These are phyloP conservation scores for Sarocladium brachiariae DNA, from an alignment of 2,329 filamentous ascomycete genomes.

Conservation along the genomic window DNA sequence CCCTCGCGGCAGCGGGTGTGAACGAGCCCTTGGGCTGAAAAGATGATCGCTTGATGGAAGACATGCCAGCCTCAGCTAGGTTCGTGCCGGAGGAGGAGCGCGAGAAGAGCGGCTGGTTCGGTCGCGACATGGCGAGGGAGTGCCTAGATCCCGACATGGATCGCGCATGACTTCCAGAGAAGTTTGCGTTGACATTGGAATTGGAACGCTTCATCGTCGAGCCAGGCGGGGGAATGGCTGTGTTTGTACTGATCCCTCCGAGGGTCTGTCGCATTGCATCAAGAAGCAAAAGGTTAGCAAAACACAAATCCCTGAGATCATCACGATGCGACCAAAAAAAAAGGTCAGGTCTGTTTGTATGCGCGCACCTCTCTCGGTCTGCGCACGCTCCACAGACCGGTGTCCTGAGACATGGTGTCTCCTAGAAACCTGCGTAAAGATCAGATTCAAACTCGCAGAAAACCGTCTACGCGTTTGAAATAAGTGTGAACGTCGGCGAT, in stretches of 20 bases:
- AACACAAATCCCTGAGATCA: too few relatives aligned
- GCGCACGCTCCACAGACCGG: conserved; percentile 83
- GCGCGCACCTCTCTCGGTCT: conserved; percentile 76
- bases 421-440: neutral
- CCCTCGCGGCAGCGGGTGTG: conserved; percentile 46
- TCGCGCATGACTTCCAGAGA: conserved; percentile 64
- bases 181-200: conserved; percentile 62
- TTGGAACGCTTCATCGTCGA: conserved; percentile 92
- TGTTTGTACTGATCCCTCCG: conserved; percentile 74
- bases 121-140: conserved; percentile 76
- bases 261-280: conserved; percentile 57
- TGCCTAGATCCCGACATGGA: conserved; percentile 78
- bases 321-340: conserved; percentile 12
- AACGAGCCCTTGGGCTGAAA: conserved; percentile 63
- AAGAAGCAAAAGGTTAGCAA: too few relatives aligned
- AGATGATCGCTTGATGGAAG: conserved; percentile 78
- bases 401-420: conserved; percentile 71
- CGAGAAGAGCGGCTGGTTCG: conserved; percentile 80
- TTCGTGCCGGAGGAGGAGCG: conserved; percentile 79
- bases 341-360: too few relatives aligned
- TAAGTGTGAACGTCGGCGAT: neutral
- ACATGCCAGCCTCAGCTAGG: conserved; percentile 70
- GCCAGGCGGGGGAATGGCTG: conserved; percentile 79
- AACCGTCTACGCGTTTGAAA: neutral
- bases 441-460: neutral